Evolutionary conservation across 2,329 filamentous ascomycete species (phyloP).

Genomic region (Fusarium sp.): DNA sequence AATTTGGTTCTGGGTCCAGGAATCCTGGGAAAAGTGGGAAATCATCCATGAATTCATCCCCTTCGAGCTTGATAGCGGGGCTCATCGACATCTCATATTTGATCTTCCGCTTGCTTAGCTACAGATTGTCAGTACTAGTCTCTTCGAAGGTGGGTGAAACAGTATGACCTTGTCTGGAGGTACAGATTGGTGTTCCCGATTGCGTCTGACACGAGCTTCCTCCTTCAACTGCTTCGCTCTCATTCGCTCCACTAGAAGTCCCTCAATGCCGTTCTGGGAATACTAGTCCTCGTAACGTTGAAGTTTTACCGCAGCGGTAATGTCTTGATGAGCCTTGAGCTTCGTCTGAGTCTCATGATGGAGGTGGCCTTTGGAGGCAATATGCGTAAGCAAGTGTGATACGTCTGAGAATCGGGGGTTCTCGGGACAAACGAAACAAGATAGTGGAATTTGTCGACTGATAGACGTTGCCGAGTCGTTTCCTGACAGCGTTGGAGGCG

Average conservation of each 20-base stretch:
- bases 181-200: conserved; percentile 36
- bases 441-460: conserved; percentile 68
- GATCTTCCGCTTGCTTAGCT: conserved; percentile 47
- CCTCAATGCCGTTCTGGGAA: conserved; percentile 73
- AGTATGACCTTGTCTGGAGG: conserved; percentile 38
- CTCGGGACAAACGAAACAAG: conserved; percentile 86
- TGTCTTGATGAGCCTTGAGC: conserved; percentile 75
- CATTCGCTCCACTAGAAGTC: conserved; percentile 81
- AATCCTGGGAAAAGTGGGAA: conserved; percentile 47
- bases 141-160: neutral
- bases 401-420: conserved; percentile 86
- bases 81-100: conserved; percentile 41
- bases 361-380: conserved; percentile 92
- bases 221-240: conserved; percentile 78
- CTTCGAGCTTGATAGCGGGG: conserved; percentile 46
- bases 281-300: conserved; percentile 84
- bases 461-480: conserved; percentile 36
- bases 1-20: conserved; percentile 46
- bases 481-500: conserved; percentile 42
- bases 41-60: conserved; percentile 42
- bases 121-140: conserved; percentile 15
- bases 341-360: conserved; percentile 85
- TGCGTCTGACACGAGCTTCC: conserved; percentile 62
- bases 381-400: conserved; percentile 91
- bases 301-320: conserved; percentile 70